Evolutionary conservation across 352 stramenopile species (phyloP), one percentile per base, ranked within the genome.

Genomic region (Phytophthora tubulina): DNA sequence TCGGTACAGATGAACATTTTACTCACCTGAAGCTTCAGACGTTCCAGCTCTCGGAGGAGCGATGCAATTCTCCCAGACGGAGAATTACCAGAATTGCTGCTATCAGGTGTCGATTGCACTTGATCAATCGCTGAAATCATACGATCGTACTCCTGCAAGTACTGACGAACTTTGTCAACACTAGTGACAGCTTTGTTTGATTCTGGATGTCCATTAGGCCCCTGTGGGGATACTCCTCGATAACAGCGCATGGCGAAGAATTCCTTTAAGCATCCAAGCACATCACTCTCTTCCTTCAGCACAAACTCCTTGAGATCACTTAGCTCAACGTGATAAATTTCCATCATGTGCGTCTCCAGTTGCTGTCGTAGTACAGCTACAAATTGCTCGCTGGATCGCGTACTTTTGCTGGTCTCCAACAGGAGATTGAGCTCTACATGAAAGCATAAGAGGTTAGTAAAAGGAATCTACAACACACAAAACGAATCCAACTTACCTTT

Each of bases 331-430:
- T 80, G 72, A 57, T 83, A 84, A 6, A 76, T 62, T 36, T 89
- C 76, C 48, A 71, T 80, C 50, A 87, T 9, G 17, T 85, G 75
- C 9, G 81, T 85, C 44, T 87, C 78, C 6, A 90, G 38, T 46
- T 90, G 82, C 49, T 90, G 82, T 31, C 74, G 76, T 17, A 90
- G 33, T 5, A 79, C 62, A 31, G 70, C 52, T 31, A 90, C 46
- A 13, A 81, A 68, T 14, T 80, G 67, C 10, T 81, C 73, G 5
- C 70, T 74, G 8, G 72, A 78, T 13, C 67, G 53, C 27, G 64
- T 70, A 0, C 15, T 46, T 38, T 74, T 63, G 31, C 41, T 72
- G 2, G 65, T 64, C 44, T 82, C 73, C 36, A 73, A 15, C 33
- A 82, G 15, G 11, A 79, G 46, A 8, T 63, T 66, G 31, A 83